Conservation (phyloP, 768 basidiomycete genomes). For the Cubamyces sp. region DNA sequence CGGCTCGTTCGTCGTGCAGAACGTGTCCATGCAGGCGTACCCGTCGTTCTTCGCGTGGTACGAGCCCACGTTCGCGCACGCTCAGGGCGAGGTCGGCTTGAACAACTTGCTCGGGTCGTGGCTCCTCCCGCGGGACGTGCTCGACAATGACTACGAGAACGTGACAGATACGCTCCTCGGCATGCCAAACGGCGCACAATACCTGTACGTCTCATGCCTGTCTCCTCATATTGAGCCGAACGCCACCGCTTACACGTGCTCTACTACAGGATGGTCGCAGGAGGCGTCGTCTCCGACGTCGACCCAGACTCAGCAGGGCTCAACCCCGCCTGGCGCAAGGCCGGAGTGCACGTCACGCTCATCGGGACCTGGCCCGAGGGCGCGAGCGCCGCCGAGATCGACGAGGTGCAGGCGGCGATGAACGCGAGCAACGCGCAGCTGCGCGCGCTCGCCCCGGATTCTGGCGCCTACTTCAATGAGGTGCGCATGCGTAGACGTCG, state of each 20-base stretch:
- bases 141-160: constrained; percentile 17
- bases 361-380: constrained; percentile 29
- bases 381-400: constrained; percentile 22
- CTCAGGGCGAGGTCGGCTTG: constrained; percentile 12
- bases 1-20: constrained; percentile 21
- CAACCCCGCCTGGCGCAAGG: constrained; percentile 54
- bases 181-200: background rate
- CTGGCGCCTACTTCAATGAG: constrained; percentile 54
- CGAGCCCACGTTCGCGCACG: constrained; percentile 2
- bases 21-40: constrained; percentile 17
- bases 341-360: constrained; percentile 38
- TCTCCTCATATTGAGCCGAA: background rate
- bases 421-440: constrained; percentile 29
- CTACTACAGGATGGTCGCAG: constrained; percentile 37
- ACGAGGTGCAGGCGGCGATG: constrained; percentile 18
- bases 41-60: constrained; percentile 23
- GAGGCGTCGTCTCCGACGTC: constrained; percentile 45
- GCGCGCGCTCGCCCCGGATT: constrained; percentile 36
- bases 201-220: background rate
- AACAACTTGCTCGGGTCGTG: constrained; percentile 24
- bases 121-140: constrained; percentile 23
- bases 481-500: constrained; percentile 37
- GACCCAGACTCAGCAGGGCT: constrained; percentile 46
- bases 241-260: background rate
- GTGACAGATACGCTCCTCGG: constrained; percentile 13